Conservation (phyloP, 2,329 filamentous ascomycete genomes). For the Hymenotorrendiella dingleyae region DNA sequence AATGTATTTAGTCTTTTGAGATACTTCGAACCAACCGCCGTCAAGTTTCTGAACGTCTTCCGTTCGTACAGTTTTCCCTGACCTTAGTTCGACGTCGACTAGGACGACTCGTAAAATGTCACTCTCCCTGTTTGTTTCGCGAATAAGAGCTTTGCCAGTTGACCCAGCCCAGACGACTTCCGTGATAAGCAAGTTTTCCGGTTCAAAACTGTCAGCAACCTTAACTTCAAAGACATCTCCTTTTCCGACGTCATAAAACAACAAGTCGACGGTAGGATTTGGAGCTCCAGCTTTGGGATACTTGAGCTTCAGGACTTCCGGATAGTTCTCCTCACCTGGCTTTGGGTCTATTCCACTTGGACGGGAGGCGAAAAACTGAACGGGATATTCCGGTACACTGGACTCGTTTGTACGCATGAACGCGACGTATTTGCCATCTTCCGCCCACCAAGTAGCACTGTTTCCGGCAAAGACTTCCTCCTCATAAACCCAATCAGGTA, state of each 20-base stretch:
- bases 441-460: constrained; percentile 91
- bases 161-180: constrained; percentile 84
- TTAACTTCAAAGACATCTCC: constrained; percentile 74
- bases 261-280: constrained; percentile 81
- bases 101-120: constrained; percentile 84
- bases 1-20: constrained; percentile 77
- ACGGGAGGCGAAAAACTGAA: constrained; percentile 87
- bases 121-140: constrained; percentile 91
- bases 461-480: constrained; percentile 73
- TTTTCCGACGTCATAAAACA: constrained; percentile 80
- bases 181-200: constrained; percentile 83
- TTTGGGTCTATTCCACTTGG: constrained; percentile 68
- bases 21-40: constrained; percentile 95
- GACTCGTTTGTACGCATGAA: constrained; percentile 95
- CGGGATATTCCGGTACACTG: constrained; percentile 80
- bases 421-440: constrained; percentile 81
- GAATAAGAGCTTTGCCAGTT: constrained; percentile 70
- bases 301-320: constrained; percentile 86
- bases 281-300: constrained; percentile 94
- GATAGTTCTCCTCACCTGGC: constrained; percentile 77
- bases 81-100: constrained; percentile 68
- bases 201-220: constrained; percentile 69
- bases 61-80: constrained; percentile 71
- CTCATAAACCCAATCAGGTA: constrained; percentile 97
- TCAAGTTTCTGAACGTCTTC: constrained; percentile 80